Conservation (phyloP, 192 early-diverging fungal genomes). For the Glomus cerebriforme region DNA sequence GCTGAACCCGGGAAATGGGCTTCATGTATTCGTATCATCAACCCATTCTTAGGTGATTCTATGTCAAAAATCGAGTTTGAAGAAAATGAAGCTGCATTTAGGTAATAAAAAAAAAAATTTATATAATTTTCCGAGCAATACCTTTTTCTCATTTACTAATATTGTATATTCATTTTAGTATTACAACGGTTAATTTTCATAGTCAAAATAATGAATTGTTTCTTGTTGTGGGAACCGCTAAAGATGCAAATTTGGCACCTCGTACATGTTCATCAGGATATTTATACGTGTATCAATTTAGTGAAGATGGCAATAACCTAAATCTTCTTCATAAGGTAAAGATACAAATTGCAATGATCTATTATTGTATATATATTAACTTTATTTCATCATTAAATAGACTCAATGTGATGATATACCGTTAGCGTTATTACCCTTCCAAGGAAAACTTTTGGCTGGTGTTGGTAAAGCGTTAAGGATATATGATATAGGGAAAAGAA, state of each 20-base stretch:
- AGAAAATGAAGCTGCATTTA: conserved; percentile 84
- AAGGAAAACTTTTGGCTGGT: conserved; percentile 86
- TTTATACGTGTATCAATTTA: conserved; percentile 76
- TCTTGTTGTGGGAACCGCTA: conserved; percentile 84
- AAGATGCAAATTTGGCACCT: conserved; percentile 68
- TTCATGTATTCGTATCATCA: conserved; percentile 79
- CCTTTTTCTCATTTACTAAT: conserved; percentile 9
- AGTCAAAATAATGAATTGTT: conserved; percentile 57
- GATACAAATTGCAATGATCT: not conserved
- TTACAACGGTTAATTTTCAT: conserved; percentile 67
- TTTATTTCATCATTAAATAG: not conserved
- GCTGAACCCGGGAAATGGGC: conserved; percentile 80
- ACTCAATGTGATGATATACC: conserved; percentile 89
- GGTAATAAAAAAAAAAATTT: too few species aligned
- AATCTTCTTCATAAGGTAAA: conserved; percentile 75
- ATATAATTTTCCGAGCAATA: not conserved
- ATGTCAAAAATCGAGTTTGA: conserved; percentile 73
- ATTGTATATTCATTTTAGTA: conserved; percentile 30
- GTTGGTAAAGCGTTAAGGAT: conserved; percentile 85
- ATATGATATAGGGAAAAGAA: conserved; percentile 90
- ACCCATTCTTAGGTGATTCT: conserved; percentile 75
- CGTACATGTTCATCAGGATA: conserved; percentile 68
- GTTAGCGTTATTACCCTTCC: conserved; percentile 80
- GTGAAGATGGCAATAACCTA: conserved; percentile 60
- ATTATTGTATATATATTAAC: not conserved